A percentile compares a stretch with the other conserved stretches of the same genome.
These are phyloP conservation scores for Diphasiastrum complanatum DNA, from an alignment of 83 land plant species.

Conservation along the genomic window DNA sequence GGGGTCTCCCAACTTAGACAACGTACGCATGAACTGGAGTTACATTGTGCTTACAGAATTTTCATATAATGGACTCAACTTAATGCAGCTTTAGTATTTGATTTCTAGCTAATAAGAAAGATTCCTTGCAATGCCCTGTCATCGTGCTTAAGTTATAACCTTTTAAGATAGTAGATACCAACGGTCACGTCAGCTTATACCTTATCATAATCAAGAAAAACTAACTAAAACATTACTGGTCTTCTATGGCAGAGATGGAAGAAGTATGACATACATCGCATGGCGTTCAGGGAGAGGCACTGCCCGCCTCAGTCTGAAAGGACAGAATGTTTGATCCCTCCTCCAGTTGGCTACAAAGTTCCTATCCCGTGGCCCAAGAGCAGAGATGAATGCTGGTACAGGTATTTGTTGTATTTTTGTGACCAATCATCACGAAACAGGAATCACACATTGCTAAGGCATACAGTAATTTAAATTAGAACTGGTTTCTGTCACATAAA, in stretches of 20 bases:
- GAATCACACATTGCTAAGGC: no score
- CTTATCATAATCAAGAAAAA: background rate
- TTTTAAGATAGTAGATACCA: background rate
- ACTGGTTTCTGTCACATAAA: no score
- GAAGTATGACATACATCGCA: conserved; percentile 68
- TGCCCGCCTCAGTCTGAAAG: conserved; percentile 79
- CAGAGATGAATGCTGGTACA: conserved; percentile 84
- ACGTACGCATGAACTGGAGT: no score
- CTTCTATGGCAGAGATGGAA: conserved; percentile 70
- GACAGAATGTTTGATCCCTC: conserved; percentile 78
- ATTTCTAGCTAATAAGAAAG: no score
- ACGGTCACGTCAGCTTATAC: background rate
- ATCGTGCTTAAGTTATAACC: no score
- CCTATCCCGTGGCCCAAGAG: conserved; percentile 94
- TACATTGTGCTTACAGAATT: no score
- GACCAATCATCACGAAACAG: no score
- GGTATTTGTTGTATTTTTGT: conserved; percentile 34
- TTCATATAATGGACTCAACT: background rate
- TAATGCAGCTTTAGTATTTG: no score
- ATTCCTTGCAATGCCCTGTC: no score
- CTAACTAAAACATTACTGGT: no score
- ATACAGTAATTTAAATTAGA: background rate
- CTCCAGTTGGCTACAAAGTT: conserved; percentile 79
- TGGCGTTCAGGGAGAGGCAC: conserved; percentile 84
- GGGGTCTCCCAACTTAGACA: background rate